Percentiles rank a stretch among this genome's conserved stretches.
Conservation (phyloP, 495 filamentous ascomycete genomes). For the Chaetomium tenue region DNA sequence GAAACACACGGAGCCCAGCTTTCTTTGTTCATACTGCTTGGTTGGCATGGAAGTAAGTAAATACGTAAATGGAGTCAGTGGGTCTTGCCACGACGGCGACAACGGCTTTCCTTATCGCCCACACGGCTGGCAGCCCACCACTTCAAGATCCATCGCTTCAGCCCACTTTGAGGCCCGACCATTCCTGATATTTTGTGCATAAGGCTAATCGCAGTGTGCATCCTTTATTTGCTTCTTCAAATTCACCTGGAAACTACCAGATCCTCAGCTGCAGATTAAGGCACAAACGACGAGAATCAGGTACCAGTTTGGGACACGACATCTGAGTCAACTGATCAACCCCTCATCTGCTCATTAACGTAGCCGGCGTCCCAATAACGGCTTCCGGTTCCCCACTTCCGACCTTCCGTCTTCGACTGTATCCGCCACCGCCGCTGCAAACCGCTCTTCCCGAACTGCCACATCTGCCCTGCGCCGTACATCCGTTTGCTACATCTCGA, state of each 20-base stretch:
- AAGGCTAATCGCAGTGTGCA: not conserved
- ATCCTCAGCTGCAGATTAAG: constrained; percentile 10
- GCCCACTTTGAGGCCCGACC: not conserved
- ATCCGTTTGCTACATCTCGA: not conserved
- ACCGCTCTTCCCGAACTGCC: not conserved
- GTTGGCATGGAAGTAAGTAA: not conserved
- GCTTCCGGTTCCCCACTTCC: constrained; percentile 15
- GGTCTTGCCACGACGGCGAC: constrained; percentile 10
- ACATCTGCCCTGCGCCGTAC: not conserved
- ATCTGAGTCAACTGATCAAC: constrained; percentile 17
- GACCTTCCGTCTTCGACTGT: not conserved
- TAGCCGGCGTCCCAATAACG: not conserved
- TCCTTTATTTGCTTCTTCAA: not conserved
- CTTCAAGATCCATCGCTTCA: not conserved
- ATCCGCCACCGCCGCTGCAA: constrained; percentile 13
- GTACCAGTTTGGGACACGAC: constrained; percentile 6
- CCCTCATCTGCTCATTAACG: constrained; percentile 1
- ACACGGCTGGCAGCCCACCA: constrained; percentile 9
- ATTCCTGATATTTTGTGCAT: not conserved
- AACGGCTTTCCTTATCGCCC: not conserved
- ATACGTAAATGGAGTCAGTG: not conserved
- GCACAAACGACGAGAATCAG: constrained; percentile 14
- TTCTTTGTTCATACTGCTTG: not conserved
- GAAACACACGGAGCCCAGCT: no score
- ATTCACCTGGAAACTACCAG: not conserved